phyloP scores from a whole-genome alignment of 495 filamentous ascomycete genomes.

The Lasiosphaeriaceae sp. region DNA sequence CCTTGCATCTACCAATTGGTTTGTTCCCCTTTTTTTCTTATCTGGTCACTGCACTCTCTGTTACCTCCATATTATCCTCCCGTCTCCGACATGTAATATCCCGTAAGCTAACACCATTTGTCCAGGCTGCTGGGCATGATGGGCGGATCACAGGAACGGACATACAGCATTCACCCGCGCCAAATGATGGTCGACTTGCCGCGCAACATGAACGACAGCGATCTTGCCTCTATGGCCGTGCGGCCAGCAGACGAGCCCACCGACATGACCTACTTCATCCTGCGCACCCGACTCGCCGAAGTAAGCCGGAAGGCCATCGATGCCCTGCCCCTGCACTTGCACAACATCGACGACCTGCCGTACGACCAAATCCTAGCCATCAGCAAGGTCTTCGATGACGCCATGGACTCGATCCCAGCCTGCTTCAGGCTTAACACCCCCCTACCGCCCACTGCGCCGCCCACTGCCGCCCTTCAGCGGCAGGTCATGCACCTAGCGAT shows the following conservation, averaged over 20 bases:
- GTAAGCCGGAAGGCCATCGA: constrained; percentile 43
- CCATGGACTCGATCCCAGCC: constrained; percentile 11
- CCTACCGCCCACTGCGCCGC: constrained; percentile 1
- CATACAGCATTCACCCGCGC: constrained; percentile 36
- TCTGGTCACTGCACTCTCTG: not conserved
- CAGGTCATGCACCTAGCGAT: constrained; percentile 15
- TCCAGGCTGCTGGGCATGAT: constrained; percentile 35
- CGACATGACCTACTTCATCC: constrained; percentile 44
- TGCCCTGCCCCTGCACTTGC: constrained; percentile 6
- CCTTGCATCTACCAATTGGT: constrained; percentile 45
- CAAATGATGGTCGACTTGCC: constrained; percentile 46
- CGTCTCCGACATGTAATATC: too few relatives aligned
- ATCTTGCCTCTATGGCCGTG: not conserved
- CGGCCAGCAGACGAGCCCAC: constrained; percentile 25
- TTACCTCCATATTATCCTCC: too few relatives aligned
- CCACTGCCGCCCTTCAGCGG: constrained; percentile 10
- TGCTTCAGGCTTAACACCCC: constrained; percentile 7
- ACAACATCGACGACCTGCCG: constrained; percentile 14
- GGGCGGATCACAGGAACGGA: constrained; percentile 35
- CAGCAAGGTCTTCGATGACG: constrained; percentile 18
- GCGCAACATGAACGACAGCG: constrained; percentile 45
- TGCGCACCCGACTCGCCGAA: constrained; percentile 43
- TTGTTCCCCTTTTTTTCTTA: constrained; percentile 10
- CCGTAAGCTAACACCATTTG: too few relatives aligned
- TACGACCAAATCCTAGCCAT: constrained; percentile 14